phyloP scores from a whole-genome alignment of 805 yeast species.

The Pichia manshurica region DNA sequence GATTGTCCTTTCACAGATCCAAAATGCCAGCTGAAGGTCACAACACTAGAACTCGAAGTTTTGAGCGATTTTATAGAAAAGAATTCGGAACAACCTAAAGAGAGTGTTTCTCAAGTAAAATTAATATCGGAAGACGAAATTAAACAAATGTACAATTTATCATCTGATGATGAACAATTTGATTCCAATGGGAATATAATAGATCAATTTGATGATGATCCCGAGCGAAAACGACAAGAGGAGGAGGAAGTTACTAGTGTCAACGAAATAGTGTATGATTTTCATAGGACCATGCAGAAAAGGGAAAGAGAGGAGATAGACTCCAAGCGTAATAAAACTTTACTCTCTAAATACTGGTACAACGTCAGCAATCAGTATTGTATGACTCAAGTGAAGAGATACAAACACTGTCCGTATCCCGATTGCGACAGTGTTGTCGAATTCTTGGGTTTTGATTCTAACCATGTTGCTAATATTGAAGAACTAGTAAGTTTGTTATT shows the following conservation, averaged over 20 bases:
- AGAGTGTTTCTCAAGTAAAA: neutral
- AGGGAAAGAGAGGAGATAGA: constrained; percentile 21
- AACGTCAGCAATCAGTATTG: constrained; percentile 44
- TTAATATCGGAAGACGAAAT: constrained; percentile 19
- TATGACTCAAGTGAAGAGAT: constrained; percentile 41
- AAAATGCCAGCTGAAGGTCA: constrained; percentile 40
- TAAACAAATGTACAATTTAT: constrained; percentile 17
- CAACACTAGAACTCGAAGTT: constrained; percentile 35
- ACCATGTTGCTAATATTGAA: constrained; percentile 22
- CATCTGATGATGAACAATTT: constrained; percentile 1
- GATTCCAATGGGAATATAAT: constrained; percentile 9
- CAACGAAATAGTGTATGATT: constrained; percentile 16
- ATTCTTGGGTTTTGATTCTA: constrained; percentile 29
- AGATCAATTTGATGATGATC: constrained; percentile 6
- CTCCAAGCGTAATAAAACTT: constrained; percentile 22
- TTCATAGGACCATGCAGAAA: constrained; percentile 20
- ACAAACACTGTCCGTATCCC: constrained; percentile 80
- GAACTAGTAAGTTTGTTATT: constrained; percentile 23
- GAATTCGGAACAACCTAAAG: neutral
- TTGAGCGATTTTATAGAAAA: constrained; percentile 22
- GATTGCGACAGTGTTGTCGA: constrained; percentile 63
- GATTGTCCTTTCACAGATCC: constrained; percentile 56
- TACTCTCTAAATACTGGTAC: constrained; percentile 36
- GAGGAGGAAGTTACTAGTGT: constrained; percentile 1
- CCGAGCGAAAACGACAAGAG: constrained; percentile 11